Evolutionary conservation across 345 rosid species (phyloP), one percentile per base, ranked within the genome.

Genomic region (Aegle marmelos): DNA sequence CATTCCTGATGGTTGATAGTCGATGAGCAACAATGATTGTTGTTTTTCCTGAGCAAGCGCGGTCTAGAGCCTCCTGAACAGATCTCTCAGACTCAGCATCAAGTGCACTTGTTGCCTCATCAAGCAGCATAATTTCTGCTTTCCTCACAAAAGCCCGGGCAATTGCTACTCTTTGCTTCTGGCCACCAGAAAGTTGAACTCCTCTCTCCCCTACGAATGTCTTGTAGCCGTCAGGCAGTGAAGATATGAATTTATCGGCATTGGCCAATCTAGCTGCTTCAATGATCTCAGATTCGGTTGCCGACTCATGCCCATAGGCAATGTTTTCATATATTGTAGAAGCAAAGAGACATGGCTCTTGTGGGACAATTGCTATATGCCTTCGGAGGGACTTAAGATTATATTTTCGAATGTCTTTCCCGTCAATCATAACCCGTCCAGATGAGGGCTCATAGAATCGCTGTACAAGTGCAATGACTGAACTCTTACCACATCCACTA

Each of bases 401-500:
- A 90, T 94, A 96, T 70, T 96, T 96, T 41, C 97, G 62, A n/a
- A 96, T 89, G 86, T 96, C 99, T 81, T 89, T 96, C 6, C 99
- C 97, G 1, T 96, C 99, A 63, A 96, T 89, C 89, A 87, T 81
- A 68, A 94, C 89, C 28, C 99, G 85, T 24, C 99, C 99, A 1
- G 99, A 96, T 67, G 94, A 88, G 14, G 99, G 92, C 76, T 94
- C 99, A 2, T 96, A 96, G 84, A 94, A 94, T 68, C 98, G 83
- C 70, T 90, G 91, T 56, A 94, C 63, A 13, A 96, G 94, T 39
- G 99, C 83, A 75, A 96, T 86, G 70, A 94, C 97, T 2, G 99
- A 94, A 85, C 99, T 96, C 84, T 96, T 94, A 5, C 99, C 99
- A 13, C 98, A 96, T 6, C 99, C 99, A 79, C 99, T 96, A 7